Base-by-base conservation (phyloP, 2,329 filamentous ascomycete genomes). In the Clarireedia monteithiana region DNA sequence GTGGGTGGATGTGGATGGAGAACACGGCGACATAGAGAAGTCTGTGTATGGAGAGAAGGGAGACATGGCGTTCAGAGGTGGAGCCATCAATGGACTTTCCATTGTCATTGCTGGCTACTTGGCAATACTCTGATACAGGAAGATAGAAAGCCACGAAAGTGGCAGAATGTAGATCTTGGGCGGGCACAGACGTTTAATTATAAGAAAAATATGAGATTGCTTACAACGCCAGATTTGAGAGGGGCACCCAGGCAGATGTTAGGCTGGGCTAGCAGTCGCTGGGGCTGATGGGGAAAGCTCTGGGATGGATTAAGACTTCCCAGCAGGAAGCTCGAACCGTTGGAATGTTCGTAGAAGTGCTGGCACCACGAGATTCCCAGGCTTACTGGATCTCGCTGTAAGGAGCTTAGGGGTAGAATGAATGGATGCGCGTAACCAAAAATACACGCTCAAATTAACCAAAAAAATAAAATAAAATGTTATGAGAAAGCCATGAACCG, bases 31-130 rank as follows among this genome's bases (percentile, higher is more conserved):
- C 55, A 78, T 64, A 50, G 80, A 77, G 73, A 83, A 80, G 49
- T 83, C 76, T 60, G 76, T 74, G 61, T 76, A 76, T 48, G 75
- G 72, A 56, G 78, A 78, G 62, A 81, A 80, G 58, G 73, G 69
- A 53, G 79, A 77, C 70, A 78, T 74, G 62, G 80, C 71, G 70
- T 74, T 80, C 67, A 78, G 80, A 58, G 80, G 80, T 59, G 84
- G 86, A 59, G 82, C 80, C 66, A 82, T 75, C 64, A 87, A 69
- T 58, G 83, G 82, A 67, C 77, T 82, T 72, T 82, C 78, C 68
- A 84, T 74, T 69, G 81, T 81, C 80, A 83, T 83, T 53, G 63
- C 57, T 26, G 26, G 39, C 14, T 48, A 27, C 30, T 49, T 6
- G 39, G 17, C n/a, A 17, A 49, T 44, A 44, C 24, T 40, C 24